phyloP scores from a whole-genome alignment of 2,329 filamentous ascomycete genomes.

The Calonectria ilicicola region DNA sequence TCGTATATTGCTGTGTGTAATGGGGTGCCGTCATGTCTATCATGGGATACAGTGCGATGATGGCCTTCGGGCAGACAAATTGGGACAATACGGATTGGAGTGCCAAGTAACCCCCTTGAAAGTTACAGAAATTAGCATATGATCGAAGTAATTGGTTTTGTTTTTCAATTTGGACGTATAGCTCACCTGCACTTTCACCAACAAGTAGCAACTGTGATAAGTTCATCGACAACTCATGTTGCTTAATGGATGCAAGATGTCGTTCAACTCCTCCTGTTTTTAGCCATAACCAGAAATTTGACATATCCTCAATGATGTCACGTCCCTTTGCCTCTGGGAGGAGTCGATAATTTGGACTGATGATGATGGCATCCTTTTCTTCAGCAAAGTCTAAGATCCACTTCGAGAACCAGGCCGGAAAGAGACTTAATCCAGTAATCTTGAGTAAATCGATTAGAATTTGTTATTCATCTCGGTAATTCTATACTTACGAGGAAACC shows the following conservation, averaged over 20 bases:
- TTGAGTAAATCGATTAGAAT: not conserved
- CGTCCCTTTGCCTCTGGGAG: conserved; percentile 21
- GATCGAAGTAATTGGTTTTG: not conserved
- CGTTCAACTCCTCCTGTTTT: not conserved
- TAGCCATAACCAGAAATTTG: conserved; percentile 22
- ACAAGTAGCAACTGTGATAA: not conserved
- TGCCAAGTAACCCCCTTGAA: conserved; percentile 17
- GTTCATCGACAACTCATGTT: not conserved
- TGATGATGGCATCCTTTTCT: not conserved
- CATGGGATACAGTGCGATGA: conserved; percentile 17
- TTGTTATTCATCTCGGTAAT: not conserved
- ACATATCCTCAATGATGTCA: conserved; percentile 19
- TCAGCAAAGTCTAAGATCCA: conserved; percentile 10
- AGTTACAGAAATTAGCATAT: not conserved
- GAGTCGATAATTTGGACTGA: conserved; percentile 19
- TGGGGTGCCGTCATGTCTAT: not conserved
- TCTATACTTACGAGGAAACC: conserved; percentile 11
- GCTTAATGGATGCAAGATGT: not conserved
- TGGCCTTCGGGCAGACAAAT: conserved; percentile 1
- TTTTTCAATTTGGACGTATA: not conserved
- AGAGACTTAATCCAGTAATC: conserved; percentile 15
- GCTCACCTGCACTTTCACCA: conserved; percentile 16
- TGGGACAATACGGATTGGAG: not conserved
- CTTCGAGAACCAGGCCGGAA: conserved; percentile 19
- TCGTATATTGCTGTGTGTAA: not conserved